These are phyloP conservation scores for Amborella trichopoda DNA, from an alignment of 164 flowering plant species.

Conservation along the genomic window DNA sequence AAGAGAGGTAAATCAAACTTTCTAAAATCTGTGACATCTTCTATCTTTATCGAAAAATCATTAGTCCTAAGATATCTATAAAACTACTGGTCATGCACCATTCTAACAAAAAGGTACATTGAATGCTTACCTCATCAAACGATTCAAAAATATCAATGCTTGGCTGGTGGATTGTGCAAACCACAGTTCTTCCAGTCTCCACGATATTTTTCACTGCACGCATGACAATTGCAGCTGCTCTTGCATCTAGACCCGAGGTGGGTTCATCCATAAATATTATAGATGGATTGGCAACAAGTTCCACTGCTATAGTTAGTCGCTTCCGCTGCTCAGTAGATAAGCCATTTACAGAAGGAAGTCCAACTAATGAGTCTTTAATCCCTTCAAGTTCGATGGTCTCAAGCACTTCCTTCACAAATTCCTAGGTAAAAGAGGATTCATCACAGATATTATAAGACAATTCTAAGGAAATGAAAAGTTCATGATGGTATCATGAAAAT, in stretches of 20 bases:
- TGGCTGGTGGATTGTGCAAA: constrained; percentile 43
- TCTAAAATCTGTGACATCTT: too few relatives aligned
- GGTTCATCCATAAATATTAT: constrained; percentile 50
- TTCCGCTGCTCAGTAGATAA: constrained; percentile 39
- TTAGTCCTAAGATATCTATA: too few relatives aligned
- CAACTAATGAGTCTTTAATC: constrained; percentile 28
- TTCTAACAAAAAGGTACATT: not conserved
- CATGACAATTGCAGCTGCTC: constrained; percentile 54
- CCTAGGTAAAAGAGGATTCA: too few relatives aligned
- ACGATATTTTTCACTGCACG: constrained; percentile 44
- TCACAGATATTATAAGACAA: too few relatives aligned
- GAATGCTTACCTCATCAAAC: constrained; percentile 34
- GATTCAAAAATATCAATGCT: constrained; percentile 29
- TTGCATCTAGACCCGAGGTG: constrained; percentile 45
- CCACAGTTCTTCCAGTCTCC: constrained; percentile 36
- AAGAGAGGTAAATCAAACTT: too few relatives aligned
- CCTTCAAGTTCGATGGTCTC: constrained; percentile 36
- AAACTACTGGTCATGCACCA: too few relatives aligned
- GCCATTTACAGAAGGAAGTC: constrained; percentile 34
- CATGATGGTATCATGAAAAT: too few relatives aligned
- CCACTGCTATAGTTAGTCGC: constrained; percentile 43
- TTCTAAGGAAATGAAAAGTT: too few relatives aligned
- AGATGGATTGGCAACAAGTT: constrained; percentile 44
- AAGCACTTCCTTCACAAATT: constrained; percentile 35
- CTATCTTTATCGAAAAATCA: too few relatives aligned